These are phyloP conservation scores for Polychaeton citri DNA, from an alignment of 2,329 filamentous ascomycete genomes.

Conservation along the genomic window DNA sequence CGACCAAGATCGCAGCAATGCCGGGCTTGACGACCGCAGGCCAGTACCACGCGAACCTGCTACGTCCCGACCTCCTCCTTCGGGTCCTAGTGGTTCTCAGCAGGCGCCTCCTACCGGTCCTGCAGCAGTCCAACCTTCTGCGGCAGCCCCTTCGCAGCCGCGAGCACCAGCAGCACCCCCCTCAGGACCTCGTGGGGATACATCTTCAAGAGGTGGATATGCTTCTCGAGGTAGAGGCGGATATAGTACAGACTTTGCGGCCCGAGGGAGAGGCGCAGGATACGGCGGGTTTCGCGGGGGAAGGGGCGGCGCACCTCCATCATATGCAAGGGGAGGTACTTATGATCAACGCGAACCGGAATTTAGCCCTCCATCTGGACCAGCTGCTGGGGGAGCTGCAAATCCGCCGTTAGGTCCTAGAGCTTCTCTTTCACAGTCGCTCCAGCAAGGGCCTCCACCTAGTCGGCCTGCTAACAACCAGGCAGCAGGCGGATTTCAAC, in stretches of 20 bases:
- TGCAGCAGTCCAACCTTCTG: too few relatives aligned
- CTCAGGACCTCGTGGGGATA: slow-evolving; percentile 16
- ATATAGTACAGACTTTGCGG: slow-evolving; percentile 13
- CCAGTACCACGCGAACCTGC: slow-evolving; percentile 17
- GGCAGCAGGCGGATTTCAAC: slow-evolving; percentile 32
- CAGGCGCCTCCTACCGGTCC: slow-evolving; percentile 20
- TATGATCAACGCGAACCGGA: background rate
- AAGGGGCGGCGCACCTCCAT: slow-evolving; percentile 11
- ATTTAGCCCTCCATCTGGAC: background rate
- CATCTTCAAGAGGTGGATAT: slow-evolving; percentile 26
- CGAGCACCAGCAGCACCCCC: slow-evolving; percentile 13
- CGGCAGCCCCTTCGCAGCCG: slow-evolving; percentile 10
- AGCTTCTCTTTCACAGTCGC: slow-evolving; percentile 13
- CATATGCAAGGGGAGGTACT: background rate
- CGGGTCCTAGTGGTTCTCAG: slow-evolving; percentile 12
- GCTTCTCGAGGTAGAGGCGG: slow-evolving; percentile 7
- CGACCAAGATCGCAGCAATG: slow-evolving; percentile 8
- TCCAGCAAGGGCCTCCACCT: slow-evolving; percentile 17
- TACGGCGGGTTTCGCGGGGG: slow-evolving; percentile 23
- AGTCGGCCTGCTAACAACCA: slow-evolving; percentile 30
- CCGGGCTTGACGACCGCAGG: slow-evolving; percentile 9
- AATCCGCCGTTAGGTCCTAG: slow-evolving; percentile 20
- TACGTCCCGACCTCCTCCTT: slow-evolving; percentile 13
- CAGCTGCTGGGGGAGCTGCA: background rate
- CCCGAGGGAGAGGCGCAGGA: slow-evolving; percentile 11